Evolutionary conservation across 768 basidiomycete genomes (phyloP).

Genomic region (Serpula lacrymans): DNA sequence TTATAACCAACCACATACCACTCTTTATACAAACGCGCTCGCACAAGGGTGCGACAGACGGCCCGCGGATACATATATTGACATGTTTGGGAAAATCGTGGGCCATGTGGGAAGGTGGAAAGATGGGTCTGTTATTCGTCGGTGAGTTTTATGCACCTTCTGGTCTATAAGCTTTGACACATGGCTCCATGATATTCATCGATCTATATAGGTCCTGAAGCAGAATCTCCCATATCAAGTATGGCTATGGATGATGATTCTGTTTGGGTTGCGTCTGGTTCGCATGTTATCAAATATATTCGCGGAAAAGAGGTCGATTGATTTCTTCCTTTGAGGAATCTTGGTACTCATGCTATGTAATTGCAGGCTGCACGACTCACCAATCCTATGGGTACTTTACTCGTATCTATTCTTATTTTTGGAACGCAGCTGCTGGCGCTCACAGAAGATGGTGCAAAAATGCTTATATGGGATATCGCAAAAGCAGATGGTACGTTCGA

Average conservation of each 20-base stretch:
- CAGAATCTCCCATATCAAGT: conserved; percentile 65
- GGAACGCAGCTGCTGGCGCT: conserved; percentile 79
- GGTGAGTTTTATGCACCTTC: conserved; percentile 65
- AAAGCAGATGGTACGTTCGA: conserved; percentile 48
- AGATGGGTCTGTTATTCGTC: conserved; percentile 90
- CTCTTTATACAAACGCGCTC: conserved; percentile 85
- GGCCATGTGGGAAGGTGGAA: conserved; percentile 96
- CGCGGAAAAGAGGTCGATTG: conserved; percentile 79
- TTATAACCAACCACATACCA: conserved; percentile 88
- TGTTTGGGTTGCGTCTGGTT: conserved; percentile 77
- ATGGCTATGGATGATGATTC: conserved; percentile 83
- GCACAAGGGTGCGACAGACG: conserved; percentile 79
- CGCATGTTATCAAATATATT: conserved; percentile 68
- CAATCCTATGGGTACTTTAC: conserved; percentile 58
- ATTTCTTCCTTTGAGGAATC: not conserved
- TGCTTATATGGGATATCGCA: conserved; percentile 77
- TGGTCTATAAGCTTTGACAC: no score
- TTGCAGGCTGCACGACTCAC: conserved; percentile 47
- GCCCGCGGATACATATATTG: conserved; percentile 78
- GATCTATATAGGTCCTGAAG: conserved; percentile 69
- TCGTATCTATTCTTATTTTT: conserved; percentile 73
- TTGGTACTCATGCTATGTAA: not conserved
- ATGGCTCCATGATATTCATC: not conserved
- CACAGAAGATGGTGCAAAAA: conserved; percentile 69
- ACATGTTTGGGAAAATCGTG: conserved; percentile 88